A percentile compares a stretch with the other conserved stretches of the same genome.
Evolutionary conservation across 257 asterid genomes (phyloP).

Genomic region (Sherardia arvensis): DNA sequence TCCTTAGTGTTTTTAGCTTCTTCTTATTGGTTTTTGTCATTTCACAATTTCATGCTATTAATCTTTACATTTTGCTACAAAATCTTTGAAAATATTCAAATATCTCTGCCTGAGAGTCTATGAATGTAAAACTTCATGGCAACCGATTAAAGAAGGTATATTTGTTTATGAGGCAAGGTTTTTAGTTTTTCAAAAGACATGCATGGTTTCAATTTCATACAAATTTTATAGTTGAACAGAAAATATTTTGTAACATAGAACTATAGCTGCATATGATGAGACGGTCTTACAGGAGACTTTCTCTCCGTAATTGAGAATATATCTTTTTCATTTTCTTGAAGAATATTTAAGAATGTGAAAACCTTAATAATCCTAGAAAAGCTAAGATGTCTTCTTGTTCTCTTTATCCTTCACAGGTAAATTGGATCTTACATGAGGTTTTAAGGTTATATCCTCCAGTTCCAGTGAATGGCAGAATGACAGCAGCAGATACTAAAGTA

Average conservation of each 20-base stretch:
- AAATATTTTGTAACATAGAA: too few species aligned
- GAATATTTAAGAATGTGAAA: too few species aligned
- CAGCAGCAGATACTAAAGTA: not conserved
- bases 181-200: too few species aligned
- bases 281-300: too few species aligned
- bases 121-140: not conserved
- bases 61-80: not conserved
- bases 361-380: not conserved
- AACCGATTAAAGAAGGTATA: too few species aligned
- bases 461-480: not conserved
- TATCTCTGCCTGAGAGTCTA: too few species aligned
- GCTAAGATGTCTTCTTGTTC: not conserved
- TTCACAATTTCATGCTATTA: not conserved
- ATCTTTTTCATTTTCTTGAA: not conserved
- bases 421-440: not conserved
- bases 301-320: not conserved
- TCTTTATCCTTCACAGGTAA: not conserved
- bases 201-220: too few species aligned
- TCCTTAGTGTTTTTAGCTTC: not conserved
- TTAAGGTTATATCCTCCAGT: conserved; percentile 12
- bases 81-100: too few species aligned
- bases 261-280: too few species aligned
- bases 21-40: too few species aligned
- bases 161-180: too few species aligned
- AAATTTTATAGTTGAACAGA: too few species aligned